Base-by-base conservation (phyloP, 768 basidiomycete genomes). In the Tephrocybe sp. region DNA sequence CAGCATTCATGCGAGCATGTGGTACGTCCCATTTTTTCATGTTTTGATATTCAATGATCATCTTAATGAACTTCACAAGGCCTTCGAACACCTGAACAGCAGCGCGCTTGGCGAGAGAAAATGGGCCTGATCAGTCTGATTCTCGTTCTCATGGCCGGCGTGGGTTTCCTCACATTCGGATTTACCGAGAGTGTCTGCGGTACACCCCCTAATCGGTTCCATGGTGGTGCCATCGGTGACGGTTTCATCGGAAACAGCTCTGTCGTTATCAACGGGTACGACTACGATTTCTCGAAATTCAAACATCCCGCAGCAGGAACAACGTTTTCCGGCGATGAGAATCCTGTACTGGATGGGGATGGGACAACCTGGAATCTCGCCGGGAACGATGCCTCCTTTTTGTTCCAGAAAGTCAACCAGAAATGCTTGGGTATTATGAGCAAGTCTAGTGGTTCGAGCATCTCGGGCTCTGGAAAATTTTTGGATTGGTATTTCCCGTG, bases 401-500 rank as follows among this genome's bases (percentile, higher is more conserved):
- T 99, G 61, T 99, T 98, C 72, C 97, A 99, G 71, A 91, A 82
- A 39, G 84, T 86, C 58, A 94, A 94, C 68, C 72, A 88, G 61
- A 79, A 88, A 50, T 99, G 97, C 63, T 69, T 82, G 21, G 81
- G 80, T 7, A 60, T 92, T 62, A 86, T 99, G 60, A 86, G 80
- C 3, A 81, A 83, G 55, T 79, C 89, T 5, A 57, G 74, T 23
- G 83, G 79, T 38, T 88, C 88, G 6, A 79, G 77, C 47, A 95
- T 97, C 59, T 74, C 81, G 3, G 79, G 81, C 27, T 77, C 64
- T 6, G 82, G 82, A 25, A 69, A 72, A 42, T 62, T 72, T 40
- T 67, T 93, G 59, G 88, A 91, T 54, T 98, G 94, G 94, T 97
- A 97, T 66, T 97, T 98, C 69, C 97, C 97, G 1, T 99, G 97